Percentiles rank a stretch among this genome's conserved stretches.
phyloP scores from a whole-genome alignment of 1,139 yeast species.

The Yamadazyma aaseri region DNA sequence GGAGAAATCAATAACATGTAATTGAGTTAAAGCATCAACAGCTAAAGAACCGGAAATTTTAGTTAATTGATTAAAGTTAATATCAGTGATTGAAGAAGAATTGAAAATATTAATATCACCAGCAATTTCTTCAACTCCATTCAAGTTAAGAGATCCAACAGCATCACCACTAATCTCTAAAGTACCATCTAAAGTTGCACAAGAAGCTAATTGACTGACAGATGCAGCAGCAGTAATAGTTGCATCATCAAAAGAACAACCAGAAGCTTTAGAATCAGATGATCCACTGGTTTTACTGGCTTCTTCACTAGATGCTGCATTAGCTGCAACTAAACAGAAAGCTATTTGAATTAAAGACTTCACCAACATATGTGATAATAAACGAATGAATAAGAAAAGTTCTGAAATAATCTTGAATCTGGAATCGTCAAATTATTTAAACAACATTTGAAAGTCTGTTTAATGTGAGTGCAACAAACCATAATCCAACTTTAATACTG shows the following conservation, averaged over 20 bases:
- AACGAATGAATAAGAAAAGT: background rate
- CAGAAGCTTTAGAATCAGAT: background rate
- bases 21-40: constrained; percentile 41
- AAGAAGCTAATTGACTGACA: constrained; percentile 32
- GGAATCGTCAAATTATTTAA: constrained; percentile 1
- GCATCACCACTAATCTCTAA: constrained; percentile 41
- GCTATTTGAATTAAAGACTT: constrained; percentile 18
- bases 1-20: constrained; percentile 39
- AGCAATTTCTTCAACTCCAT: constrained; percentile 30
- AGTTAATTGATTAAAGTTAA: constrained; percentile 30
- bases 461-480: too few relatives aligned
- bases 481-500: too few relatives aligned
- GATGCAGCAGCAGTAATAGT: constrained; percentile 42
- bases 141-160: constrained; percentile 34
- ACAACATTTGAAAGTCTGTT: too few relatives aligned
- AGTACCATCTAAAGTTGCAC: constrained; percentile 43
- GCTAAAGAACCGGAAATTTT: constrained; percentile 38
- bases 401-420: background rate
- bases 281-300: background rate
- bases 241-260: constrained; percentile 38
- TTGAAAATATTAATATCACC: constrained; percentile 39
- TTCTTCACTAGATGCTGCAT: constrained; percentile 1
- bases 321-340: constrained; percentile 8
- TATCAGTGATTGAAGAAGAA: constrained; percentile 39
- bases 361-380: constrained; percentile 17